Conservation (phyloP, 441 rosid species). For the Adansonia grandidieri region DNA sequence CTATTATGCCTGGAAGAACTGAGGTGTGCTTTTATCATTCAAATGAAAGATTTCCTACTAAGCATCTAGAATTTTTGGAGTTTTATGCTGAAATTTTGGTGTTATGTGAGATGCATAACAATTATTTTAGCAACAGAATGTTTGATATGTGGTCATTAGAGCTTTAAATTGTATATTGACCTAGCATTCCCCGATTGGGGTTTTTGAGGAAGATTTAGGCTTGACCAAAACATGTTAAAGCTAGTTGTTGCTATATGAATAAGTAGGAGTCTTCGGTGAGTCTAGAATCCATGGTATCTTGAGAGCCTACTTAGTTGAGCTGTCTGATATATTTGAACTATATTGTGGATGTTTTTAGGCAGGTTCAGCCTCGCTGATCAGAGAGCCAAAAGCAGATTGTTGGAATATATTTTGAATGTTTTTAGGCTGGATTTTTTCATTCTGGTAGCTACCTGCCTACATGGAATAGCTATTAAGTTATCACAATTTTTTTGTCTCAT, state of each 20-base stretch:
- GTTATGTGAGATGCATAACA: not conserved
- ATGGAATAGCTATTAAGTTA: not conserved
- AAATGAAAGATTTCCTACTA: not conserved
- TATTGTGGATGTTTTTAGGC: not conserved
- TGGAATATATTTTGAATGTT: too few species aligned
- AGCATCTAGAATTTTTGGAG: not conserved
- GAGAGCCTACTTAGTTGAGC: not conserved
- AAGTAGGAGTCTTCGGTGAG: too few species aligned
- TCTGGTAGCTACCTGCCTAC: too few species aligned
- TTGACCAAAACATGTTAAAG: not conserved
- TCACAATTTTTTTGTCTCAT: not conserved
- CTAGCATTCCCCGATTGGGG: not conserved
- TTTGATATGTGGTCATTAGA: not conserved
- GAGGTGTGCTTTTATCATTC: constrained; percentile 60
- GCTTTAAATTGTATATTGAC: not conserved
- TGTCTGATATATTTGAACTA: not conserved
- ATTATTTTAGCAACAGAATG: not conserved
- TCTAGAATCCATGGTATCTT: not conserved
- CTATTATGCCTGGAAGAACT: constrained; percentile 99
- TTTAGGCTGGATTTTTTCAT: too few species aligned
- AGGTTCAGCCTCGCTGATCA: not conserved
- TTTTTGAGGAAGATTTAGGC: not conserved
- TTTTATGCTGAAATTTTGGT: not conserved
- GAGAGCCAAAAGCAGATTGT: not conserved
- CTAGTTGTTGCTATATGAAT: not conserved